Base-by-base conservation (phyloP, 371 early-diverging fungal genomes). In the Mortierella sp. region DNA sequence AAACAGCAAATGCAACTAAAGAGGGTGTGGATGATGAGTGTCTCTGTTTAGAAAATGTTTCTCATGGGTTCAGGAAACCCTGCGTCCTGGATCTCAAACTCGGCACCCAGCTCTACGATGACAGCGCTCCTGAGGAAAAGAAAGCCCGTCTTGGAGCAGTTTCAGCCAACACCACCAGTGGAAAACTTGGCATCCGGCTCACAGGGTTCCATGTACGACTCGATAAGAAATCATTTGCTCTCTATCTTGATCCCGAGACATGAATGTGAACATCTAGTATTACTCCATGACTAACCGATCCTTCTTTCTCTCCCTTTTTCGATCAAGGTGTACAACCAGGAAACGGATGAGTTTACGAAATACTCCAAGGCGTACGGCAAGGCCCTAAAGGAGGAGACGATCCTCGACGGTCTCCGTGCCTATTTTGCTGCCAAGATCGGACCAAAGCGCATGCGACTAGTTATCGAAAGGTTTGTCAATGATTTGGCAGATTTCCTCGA, bases 81-180 rank as follows among this genome's bases (percentile, higher is more conserved):
- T 92, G 92, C 69, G 83, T 95, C 9, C 72, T 95, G 61, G 95
- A 95, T 76, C 30, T 95, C n/a, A 95, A 95, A 74, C 74, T 95
- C 46, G 95, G 95, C 15, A 82, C 84, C 0, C 85, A 84, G 60
- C 74, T 92, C 21, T 88, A 86, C 66, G 92, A 90, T 52, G 83
- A 86, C 43, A 72, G 85, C 50, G 93, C 94, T 0, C 66, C 86
- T 12, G 87, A 85, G 18, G 86, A 81, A 46, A 95, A 95, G 77
- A 76, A 74, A 7, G 80, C 76, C n/a, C 83, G 85, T 60, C 90
- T 91, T 86, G 82, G 82, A n/a, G 56, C 62, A 16, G 88, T 86
- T 46, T 86, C 94, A 0, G 61, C 80, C 15, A 73, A 74, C 3
- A 90, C 92, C 0, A 95, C 94, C 0, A 85, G 86, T 28, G 82